Evolutionary conservation across 129 eudicot genomes (phyloP).

Genomic region (sunflower (Helianthus annuus)): DNA sequence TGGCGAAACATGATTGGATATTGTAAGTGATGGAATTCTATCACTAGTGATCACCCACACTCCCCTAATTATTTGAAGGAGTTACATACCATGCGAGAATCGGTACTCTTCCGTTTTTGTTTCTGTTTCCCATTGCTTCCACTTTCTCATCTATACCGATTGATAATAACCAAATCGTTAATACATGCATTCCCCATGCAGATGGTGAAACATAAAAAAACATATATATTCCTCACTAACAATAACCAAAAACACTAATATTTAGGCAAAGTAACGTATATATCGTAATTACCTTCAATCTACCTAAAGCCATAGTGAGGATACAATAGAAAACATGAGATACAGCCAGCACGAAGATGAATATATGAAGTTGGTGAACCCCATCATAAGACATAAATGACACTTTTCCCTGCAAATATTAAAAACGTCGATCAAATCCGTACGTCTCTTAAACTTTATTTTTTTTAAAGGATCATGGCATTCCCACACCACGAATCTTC

Average conservation of each 20-base stretch:
- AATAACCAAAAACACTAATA: no score
- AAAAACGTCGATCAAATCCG: no score
- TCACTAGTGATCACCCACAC: no score
- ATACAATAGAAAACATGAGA: slow-evolving; percentile 56
- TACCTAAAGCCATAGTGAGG: slow-evolving; percentile 57
- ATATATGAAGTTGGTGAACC: slow-evolving; percentile 72
- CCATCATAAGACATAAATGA: slow-evolving; percentile 60
- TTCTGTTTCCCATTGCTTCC: slow-evolving; percentile 71
- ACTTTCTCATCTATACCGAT: slow-evolving; percentile 51
- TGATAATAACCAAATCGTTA: not conserved
- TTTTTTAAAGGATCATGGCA: no score
- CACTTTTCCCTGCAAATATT: slow-evolving; percentile 56
- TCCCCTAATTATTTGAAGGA: not conserved
- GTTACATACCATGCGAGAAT: slow-evolving; percentile 56
- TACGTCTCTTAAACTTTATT: no score
- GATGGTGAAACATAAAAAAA: not conserved
- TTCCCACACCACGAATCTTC: no score
- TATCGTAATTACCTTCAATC: slow-evolving; percentile 48
- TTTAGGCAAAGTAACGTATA: no score
- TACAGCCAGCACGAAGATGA: slow-evolving; percentile 41
- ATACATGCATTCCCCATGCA: no score
- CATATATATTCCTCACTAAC: not conserved
- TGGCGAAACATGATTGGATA: no score
- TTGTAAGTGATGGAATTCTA: no score
- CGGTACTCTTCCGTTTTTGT: slow-evolving; percentile 58